Conservation (phyloP, 768 basidiomycete species). For the Tulasnella sp. region DNA sequence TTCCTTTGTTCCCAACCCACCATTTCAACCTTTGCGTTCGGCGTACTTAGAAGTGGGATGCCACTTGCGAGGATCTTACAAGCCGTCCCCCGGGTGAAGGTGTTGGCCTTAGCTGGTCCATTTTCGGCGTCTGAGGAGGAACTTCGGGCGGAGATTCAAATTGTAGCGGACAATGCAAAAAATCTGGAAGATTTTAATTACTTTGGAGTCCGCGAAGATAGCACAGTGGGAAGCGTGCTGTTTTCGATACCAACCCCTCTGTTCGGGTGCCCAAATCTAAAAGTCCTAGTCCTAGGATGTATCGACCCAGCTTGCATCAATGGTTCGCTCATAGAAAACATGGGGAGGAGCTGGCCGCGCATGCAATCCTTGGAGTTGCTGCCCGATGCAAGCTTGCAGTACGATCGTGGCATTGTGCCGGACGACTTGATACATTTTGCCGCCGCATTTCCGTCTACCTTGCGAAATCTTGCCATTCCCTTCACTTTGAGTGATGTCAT, state of each 20-base stretch:
- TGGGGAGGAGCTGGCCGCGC: neutral
- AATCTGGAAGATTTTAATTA: neutral
- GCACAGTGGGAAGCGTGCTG: neutral
- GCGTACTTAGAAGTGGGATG: too few species aligned
- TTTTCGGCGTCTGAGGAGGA: too few species aligned
- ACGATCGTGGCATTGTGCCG: neutral
- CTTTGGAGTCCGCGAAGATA: neutral
- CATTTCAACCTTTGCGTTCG: too few species aligned
- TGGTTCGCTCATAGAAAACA: neutral
- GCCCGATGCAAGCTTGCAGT: neutral
- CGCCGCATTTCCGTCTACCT: neutral
- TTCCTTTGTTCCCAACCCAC: too few species aligned
- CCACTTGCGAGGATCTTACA: too few species aligned
- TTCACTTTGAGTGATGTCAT: neutral
- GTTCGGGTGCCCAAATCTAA: neutral
- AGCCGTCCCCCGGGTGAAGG: too few species aligned
- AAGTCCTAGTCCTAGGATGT: neutral
- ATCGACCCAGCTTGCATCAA: neutral
- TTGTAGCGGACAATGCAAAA: neutral
- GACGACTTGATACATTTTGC: neutral
- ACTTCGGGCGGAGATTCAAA: neutral
- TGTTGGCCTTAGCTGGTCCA: too few species aligned
- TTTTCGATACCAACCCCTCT: neutral
- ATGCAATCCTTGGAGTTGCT: neutral
- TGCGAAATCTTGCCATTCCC: neutral